Percentiles rank a stretch among this genome's conserved stretches.
Evolutionary conservation across 2,329 filamentous ascomycete species (phyloP).

Genomic region (Aspergillus sp.): DNA sequence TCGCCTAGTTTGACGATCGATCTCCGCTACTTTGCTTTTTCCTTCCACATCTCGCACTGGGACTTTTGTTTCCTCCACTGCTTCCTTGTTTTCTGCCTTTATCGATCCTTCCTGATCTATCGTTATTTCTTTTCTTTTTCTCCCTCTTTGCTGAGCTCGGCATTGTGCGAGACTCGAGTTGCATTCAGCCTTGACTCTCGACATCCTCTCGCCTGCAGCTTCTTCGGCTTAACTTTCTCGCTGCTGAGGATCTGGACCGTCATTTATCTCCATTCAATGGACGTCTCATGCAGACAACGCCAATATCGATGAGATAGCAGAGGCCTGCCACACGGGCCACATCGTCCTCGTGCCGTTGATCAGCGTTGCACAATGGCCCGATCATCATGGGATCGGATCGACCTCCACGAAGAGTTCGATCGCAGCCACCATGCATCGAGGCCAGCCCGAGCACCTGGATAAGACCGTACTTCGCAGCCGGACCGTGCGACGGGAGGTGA

Average conservation of each 20-base stretch:
- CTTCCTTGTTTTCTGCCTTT: constrained; percentile 1
- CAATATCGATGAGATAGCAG: no score
- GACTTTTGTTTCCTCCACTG: neutral
- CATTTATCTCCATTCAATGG: neutral
- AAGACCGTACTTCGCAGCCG: neutral
- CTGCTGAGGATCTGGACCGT: neutral
- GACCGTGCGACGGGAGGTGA: constrained; percentile 1
- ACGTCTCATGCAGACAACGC: neutral
- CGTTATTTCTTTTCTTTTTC: neutral
- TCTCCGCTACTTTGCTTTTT: constrained; percentile 2
- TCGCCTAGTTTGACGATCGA: neutral
- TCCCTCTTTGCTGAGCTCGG: neutral
- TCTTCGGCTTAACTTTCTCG: neutral
- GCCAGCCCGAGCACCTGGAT: neutral
- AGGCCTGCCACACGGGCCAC: no score
- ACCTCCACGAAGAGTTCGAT: neutral
- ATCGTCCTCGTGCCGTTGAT: neutral
- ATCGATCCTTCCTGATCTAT: neutral
- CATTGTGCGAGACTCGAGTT: neutral
- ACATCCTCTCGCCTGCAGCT: neutral
- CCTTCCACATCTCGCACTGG: neutral
- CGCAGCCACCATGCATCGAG: neutral
- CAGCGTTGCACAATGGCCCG: neutral
- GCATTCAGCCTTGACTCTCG: neutral
- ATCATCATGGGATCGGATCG: constrained; percentile 9